Percentiles rank a stretch among this genome's conserved stretches.
These are phyloP conservation scores for Zhuliangozyma blackwelliae DNA, from an alignment of 1,139 yeast genomes.

Conservation along the genomic window DNA sequence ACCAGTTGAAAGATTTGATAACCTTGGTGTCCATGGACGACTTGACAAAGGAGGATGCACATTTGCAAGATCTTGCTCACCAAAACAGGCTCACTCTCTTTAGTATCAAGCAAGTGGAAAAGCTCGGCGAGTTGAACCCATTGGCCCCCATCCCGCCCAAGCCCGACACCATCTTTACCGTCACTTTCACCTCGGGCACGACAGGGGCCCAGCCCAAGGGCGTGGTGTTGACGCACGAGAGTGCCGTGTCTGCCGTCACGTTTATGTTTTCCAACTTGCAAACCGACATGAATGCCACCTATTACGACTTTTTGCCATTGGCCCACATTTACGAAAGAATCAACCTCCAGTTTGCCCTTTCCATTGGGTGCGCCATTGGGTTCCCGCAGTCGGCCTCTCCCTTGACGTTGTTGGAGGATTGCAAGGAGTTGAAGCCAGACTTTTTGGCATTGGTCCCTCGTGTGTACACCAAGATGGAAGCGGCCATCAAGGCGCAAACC, in stretches of 20 bases:
- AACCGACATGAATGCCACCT: conserved; percentile 6
- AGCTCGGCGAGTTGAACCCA: conserved; percentile 49
- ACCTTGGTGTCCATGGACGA: conserved; percentile 40
- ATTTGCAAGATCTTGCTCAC: conserved; percentile 19
- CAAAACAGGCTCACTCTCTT: conserved; percentile 27
- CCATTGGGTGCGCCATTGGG: conserved; percentile 30
- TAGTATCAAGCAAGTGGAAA: conserved; percentile 41
- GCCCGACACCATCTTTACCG: conserved; percentile 55
- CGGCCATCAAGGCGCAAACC: conserved; percentile 44
- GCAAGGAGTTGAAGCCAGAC: conserved; percentile 31
- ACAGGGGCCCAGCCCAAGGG: conserved; percentile 71
- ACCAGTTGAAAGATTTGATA: conserved; percentile 26
- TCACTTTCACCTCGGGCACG: conserved; percentile 77
- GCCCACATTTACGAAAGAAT: conserved; percentile 66
- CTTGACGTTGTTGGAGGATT: conserved; percentile 35
- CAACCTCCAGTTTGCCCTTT: conserved; percentile 19
- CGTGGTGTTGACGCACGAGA: conserved; percentile 56
- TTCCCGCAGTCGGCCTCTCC: conserved; percentile 41
- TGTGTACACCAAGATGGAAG: conserved; percentile 35
- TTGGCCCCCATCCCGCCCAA: conserved; percentile 45
- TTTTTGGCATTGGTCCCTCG: conserved; percentile 37
- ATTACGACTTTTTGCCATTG: conserved; percentile 20
- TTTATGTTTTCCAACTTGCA: conserved; percentile 17
- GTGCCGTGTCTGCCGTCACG: conserved; percentile 48
- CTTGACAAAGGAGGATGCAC: conserved; percentile 21